These are phyloP conservation scores for Trypanosoma rangeli DNA, from an alignment of 208 protist species.

Conservation along the genomic window DNA sequence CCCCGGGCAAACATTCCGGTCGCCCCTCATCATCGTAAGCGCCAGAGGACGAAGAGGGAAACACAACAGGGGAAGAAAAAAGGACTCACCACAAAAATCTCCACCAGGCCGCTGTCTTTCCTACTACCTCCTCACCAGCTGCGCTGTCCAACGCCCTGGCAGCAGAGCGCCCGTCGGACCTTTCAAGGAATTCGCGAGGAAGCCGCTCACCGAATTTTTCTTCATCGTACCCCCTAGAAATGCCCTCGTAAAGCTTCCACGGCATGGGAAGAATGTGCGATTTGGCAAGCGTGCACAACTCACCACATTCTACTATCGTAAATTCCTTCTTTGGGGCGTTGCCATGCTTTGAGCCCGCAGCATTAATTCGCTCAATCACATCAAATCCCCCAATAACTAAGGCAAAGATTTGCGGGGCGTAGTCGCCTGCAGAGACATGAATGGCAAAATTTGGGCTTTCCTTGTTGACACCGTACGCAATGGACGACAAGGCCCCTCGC, in stretches of 20 bases:
- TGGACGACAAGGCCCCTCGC: constrained; percentile 78
- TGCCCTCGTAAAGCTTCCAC: constrained; percentile 77
- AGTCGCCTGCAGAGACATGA: constrained; percentile 80
- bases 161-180: constrained; percentile 32
- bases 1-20: too few relatives aligned
- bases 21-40: neutral
- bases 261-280: constrained; percentile 82
- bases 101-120: constrained; percentile 18
- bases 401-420: constrained; percentile 81
- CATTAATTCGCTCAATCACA: constrained; percentile 86
- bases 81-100: constrained; percentile 20
- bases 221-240: constrained; percentile 80
- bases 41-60: constrained; percentile 1
- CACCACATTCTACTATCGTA: constrained; percentile 76
- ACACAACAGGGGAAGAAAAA: constrained; percentile 8
- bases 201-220: constrained; percentile 70
- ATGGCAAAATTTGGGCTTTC: constrained; percentile 89
- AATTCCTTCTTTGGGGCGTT: constrained; percentile 78
- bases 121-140: neutral
- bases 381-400: constrained; percentile 87
- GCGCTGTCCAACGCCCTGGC: neutral
- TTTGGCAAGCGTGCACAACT: constrained; percentile 88
- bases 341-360: constrained; percentile 75
- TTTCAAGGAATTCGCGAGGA: constrained; percentile 30
- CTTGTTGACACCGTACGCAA: constrained; percentile 69